phyloP scores from a whole-genome alignment of 2,329 filamentous ascomycete species.

The Stachybotrys chartarum region DNA sequence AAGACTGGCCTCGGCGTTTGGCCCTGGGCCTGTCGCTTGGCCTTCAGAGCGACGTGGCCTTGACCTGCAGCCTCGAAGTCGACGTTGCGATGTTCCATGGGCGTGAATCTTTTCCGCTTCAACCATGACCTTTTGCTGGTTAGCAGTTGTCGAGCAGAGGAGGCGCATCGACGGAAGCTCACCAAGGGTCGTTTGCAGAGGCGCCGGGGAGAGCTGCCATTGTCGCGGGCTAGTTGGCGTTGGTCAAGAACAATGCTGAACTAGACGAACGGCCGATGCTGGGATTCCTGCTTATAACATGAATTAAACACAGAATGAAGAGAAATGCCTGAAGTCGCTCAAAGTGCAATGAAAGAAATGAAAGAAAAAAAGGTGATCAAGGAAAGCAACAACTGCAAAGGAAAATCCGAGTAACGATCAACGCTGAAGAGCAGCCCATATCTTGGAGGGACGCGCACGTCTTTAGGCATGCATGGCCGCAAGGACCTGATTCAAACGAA shows the following conservation, averaged over 20 bases:
- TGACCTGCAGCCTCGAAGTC: neutral
- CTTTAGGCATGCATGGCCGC: neutral
- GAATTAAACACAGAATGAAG: neutral
- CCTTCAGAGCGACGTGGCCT: neutral
- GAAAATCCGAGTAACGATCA: neutral
- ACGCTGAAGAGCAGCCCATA: neutral
- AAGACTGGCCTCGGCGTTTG: neutral
- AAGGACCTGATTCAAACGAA: neutral
- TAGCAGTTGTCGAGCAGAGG: neutral
- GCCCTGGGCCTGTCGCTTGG: neutral
- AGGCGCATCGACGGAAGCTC: neutral
- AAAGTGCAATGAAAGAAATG: neutral
- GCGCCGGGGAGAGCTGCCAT: neutral
- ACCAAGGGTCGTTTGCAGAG: neutral
- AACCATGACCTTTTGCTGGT: neutral
- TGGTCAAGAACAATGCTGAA: neutral
- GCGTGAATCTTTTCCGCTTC: neutral
- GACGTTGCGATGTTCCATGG: neutral
- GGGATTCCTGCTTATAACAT: neutral
- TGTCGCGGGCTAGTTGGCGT: neutral
- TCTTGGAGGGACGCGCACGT: neutral
- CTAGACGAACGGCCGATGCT: too few relatives aligned
- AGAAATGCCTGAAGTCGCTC: neutral
- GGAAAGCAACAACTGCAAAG: neutral
- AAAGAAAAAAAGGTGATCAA: neutral